These are phyloP conservation scores for Solanum stenotomum DNA, from an alignment of 257 asterid species.

Conservation along the genomic window DNA sequence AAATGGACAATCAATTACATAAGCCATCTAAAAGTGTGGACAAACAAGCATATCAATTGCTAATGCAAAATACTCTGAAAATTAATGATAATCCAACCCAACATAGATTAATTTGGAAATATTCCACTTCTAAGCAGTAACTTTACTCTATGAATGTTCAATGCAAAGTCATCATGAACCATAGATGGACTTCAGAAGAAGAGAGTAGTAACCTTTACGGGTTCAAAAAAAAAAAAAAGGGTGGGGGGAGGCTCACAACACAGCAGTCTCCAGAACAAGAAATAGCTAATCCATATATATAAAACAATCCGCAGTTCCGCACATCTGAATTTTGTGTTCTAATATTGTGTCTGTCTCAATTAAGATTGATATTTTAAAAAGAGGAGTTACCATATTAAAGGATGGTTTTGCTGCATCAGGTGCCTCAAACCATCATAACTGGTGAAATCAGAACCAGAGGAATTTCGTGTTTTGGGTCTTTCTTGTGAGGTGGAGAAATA, in stretches of 20 bases:
- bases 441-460: slow-evolving; percentile 76
- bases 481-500: slow-evolving; percentile 60
- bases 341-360: background rate
- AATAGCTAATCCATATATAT: background rate
- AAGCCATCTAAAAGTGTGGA: background rate
- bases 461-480: slow-evolving; percentile 59
- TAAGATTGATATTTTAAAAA: background rate
- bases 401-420: slow-evolving; percentile 65
- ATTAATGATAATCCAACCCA: too few species aligned
- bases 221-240: background rate
- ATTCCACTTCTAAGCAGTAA: background rate
- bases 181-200: background rate
- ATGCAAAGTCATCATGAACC: background rate
- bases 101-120: background rate
- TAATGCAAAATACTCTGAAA: background rate
- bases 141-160: background rate
- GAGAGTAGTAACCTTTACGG: background rate
- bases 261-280: background rate
- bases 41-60: background rate
- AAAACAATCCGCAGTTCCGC: background rate
- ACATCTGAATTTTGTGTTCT: background rate
- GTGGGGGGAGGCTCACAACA: background rate
- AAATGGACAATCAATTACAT: background rate
- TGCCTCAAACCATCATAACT: slow-evolving; percentile 83
- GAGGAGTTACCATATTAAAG: background rate